phyloP scores from a whole-genome alignment of 768 basidiomycete species.

The Pleurotus cornucopiae region DNA sequence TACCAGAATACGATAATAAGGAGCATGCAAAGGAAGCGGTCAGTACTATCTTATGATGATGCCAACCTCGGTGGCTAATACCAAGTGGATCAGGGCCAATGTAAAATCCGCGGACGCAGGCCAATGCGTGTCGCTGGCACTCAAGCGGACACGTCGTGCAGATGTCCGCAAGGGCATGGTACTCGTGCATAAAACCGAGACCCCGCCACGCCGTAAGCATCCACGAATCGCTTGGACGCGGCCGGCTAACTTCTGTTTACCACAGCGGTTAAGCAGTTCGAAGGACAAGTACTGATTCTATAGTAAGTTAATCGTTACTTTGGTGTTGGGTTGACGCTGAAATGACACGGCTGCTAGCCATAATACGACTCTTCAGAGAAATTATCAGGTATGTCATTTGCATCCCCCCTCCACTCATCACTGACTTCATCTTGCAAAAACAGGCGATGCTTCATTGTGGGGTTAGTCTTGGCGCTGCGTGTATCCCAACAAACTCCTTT shows the following conservation, averaged over 20 bases:
- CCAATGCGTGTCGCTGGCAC: slow-evolving; percentile 89
- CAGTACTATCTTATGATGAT: slow-evolving; percentile 11
- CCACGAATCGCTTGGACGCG: neutral
- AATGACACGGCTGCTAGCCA: slow-evolving; percentile 43
- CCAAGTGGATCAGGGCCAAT: slow-evolving; percentile 49
- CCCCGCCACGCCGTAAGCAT: slow-evolving; percentile 64
- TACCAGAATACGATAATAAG: slow-evolving; percentile 78
- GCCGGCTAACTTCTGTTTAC: neutral
- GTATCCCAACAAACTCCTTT: too few species aligned
- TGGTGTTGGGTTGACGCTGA: too few species aligned
- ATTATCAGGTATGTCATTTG: slow-evolving; percentile 68
- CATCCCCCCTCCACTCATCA: neutral
- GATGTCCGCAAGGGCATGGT: slow-evolving; percentile 95
- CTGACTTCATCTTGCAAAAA: neutral
- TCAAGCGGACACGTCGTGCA: slow-evolving; percentile 82
- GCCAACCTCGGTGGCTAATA: neutral
- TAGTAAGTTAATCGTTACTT: slow-evolving; percentile 53
- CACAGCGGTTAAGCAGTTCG: slow-evolving; percentile 77
- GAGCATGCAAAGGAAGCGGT: slow-evolving; percentile 94
- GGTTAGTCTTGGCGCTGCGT: slow-evolving; percentile 31
- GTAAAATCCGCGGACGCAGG: slow-evolving; percentile 89
- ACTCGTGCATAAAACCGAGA: slow-evolving; percentile 75
- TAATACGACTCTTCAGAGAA: slow-evolving; percentile 88
- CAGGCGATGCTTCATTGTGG: slow-evolving; percentile 94
- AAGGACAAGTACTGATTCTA: slow-evolving; percentile 90